Conservation (phyloP, 2,329 filamentous ascomycete species). For the Fusarium sp. region DNA sequence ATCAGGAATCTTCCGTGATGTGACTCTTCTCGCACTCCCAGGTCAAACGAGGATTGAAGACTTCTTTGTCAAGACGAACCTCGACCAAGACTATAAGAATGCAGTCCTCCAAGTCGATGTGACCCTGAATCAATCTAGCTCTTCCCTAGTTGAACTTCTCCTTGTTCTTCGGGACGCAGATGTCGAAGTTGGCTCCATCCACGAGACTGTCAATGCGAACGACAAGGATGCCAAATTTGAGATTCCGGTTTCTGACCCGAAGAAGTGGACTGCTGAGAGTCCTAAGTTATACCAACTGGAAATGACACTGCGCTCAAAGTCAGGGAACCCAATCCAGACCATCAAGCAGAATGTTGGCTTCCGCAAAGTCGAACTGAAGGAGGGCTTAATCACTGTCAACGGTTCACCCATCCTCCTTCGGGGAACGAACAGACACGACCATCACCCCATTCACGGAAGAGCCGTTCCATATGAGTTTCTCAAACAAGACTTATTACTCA, state of each 20-base stretch:
- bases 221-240: rapidly evolving
- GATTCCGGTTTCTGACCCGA: not conserved
- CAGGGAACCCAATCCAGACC: not conserved
- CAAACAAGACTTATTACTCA: slow-evolving; percentile 9
- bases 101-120: not conserved
- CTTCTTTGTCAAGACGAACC: slow-evolving; percentile 9
- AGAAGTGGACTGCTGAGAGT: slow-evolving; percentile 16
- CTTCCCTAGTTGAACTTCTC: rapidly evolving
- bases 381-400: slow-evolving; percentile 2
- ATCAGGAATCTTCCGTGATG: slow-evolving; percentile 22
- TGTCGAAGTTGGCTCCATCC: not conserved
- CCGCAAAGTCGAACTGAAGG: slow-evolving; percentile 10
- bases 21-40: slow-evolving; percentile 4
- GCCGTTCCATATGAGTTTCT: slow-evolving; percentile 17
- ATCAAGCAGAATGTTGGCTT: slow-evolving; percentile 10
- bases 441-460: slow-evolving; percentile 10
- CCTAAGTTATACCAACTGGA: slow-evolving; percentile 11
- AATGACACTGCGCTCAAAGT: not conserved
- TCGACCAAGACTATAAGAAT: not conserved
- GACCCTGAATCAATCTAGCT: rapidly evolving
- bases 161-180: not conserved
- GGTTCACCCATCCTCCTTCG: not conserved
- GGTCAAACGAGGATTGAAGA: not conserved
- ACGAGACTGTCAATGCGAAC: rapidly evolving
- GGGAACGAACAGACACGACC: slow-evolving; percentile 16